Percentiles rank a stretch among this genome's conserved stretches.
These are phyloP conservation scores for Yamadazyma trypodendri DNA, from an alignment of 1,139 yeast genomes.

Conservation along the genomic window DNA sequence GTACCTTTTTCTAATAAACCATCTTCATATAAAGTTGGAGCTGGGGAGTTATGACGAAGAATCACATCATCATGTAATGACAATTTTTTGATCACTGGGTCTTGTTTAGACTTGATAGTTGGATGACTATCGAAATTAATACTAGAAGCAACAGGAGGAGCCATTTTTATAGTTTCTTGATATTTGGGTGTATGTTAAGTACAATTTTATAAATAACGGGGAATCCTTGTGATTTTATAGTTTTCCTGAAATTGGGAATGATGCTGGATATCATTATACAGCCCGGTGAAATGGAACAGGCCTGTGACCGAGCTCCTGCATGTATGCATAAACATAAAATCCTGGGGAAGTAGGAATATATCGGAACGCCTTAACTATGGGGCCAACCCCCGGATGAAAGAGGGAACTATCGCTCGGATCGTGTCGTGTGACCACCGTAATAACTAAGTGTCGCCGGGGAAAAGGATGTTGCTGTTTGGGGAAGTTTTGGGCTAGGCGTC, in stretches of 20 bases:
- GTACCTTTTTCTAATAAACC: constrained; percentile 90
- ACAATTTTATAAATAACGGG: constrained; percentile 3
- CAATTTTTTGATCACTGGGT: constrained; percentile 46
- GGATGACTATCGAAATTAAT: constrained; percentile 46
- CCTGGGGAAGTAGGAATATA: constrained; percentile 11
- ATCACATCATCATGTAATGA: constrained; percentile 47
- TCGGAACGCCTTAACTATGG: constrained; percentile 6
- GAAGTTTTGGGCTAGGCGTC: no score
- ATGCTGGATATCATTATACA: background rate
- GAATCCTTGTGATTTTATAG: constrained; percentile 1
- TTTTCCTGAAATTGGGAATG: background rate
- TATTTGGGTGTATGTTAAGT: background rate
- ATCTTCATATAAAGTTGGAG: constrained; percentile 92
- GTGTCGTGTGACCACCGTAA: no score
- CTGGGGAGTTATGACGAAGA: constrained; percentile 87
- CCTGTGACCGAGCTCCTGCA: constrained; percentile 3
- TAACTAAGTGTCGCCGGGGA: no score
- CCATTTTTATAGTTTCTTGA: constrained; percentile 27
- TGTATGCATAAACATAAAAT: constrained; percentile 2
- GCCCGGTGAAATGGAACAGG: constrained; percentile 10
- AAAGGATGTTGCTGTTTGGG: no score
- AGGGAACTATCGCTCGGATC: no score
- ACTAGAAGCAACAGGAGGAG: constrained; percentile 50
- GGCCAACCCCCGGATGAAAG: background rate
- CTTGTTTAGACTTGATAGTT: constrained; percentile 40